Conservation (phyloP, 2,329 filamentous ascomycete genomes). For the Hirsutella thompsonii region DNA sequence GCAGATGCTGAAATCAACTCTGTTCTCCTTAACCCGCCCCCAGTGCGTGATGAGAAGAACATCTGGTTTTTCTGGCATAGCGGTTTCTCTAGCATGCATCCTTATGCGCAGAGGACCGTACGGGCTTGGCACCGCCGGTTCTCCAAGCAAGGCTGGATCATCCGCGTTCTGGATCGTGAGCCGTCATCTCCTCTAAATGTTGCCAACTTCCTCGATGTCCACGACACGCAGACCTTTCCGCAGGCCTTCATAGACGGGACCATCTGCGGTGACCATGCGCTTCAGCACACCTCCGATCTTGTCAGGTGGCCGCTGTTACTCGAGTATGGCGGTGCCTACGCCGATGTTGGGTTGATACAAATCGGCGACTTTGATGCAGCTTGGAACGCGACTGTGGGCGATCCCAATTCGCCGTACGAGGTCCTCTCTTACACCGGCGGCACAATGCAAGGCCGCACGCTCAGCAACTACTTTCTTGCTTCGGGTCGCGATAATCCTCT, state of each 20-base stretch:
- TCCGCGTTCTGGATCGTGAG: conserved; percentile 35
- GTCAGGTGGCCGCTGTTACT: conserved; percentile 44
- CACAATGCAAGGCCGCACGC: conserved; percentile 16
- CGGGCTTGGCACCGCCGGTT: conserved; percentile 41
- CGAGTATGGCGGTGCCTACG: conserved; percentile 43
- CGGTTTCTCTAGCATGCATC: conserved; percentile 34
- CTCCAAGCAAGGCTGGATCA: conserved; percentile 34
- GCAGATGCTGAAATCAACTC: conserved; percentile 31
- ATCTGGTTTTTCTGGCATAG: conserved; percentile 47
- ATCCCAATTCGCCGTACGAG: conserved; percentile 31
- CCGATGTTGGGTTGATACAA: conserved; percentile 42
- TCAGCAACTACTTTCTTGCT: conserved; percentile 38
- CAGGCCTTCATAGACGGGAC: conserved; percentile 33
- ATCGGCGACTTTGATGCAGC: conserved; percentile 42
- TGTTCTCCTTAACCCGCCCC: conserved; percentile 23
- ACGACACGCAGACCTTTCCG: conserved; percentile 30
- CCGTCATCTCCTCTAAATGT: conserved; percentile 33
- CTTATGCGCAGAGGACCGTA: conserved; percentile 38
- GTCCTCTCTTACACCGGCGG: conserved; percentile 32
- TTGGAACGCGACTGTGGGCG: conserved; percentile 35
- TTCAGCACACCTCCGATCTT: conserved; percentile 44
- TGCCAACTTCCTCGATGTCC: conserved; percentile 31
- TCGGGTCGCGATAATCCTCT: conserved; percentile 26
- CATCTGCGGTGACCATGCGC: conserved; percentile 33
- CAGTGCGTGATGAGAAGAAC: conserved; percentile 33